Evolutionary conservation across 208 protist genomes (phyloP).

Genomic region (Sergeia podlipaevii): DNA sequence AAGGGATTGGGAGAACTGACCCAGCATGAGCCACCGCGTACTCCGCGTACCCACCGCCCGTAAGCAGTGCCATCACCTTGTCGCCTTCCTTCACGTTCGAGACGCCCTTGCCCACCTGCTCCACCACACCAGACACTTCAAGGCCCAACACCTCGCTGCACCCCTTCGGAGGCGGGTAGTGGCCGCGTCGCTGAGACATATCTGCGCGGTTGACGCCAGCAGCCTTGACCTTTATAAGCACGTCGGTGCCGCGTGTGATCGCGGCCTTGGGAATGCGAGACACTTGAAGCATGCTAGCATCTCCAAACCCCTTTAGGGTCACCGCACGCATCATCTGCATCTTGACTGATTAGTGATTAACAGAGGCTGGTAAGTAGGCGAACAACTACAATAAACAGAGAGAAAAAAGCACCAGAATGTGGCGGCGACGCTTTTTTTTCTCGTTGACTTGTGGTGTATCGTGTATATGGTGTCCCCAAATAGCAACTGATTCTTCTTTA

Average conservation of each 20-base stretch:
- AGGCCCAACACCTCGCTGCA: conserved; percentile 81
- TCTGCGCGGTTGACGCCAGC: conserved; percentile 90
- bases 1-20: conserved; percentile 77
- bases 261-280: conserved; percentile 35
- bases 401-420: too few relatives aligned
- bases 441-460: background rate
- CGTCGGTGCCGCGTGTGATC: conserved; percentile 30
- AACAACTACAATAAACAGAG: too few relatives aligned
- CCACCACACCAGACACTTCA: conserved; percentile 87
- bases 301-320: conserved; percentile 73
- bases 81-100: conserved; percentile 77
- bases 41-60: conserved; percentile 91
- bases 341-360: too few relatives aligned
- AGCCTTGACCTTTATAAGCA: conserved; percentile 87
- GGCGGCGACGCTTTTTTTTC: background rate
- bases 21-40: conserved; percentile 75
- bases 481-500: too few relatives aligned
- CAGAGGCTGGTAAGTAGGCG: too few relatives aligned
- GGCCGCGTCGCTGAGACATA: conserved; percentile 68
- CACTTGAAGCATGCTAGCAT: conserved; percentile 48
- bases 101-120: conserved; percentile 51
- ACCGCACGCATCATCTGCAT: conserved; percentile 81
- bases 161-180: conserved; percentile 86
- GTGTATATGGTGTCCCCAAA: too few relatives aligned
- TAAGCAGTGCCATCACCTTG: conserved; percentile 82